Evolutionary conservation across 345 rosid species (phyloP), one percentile per base, ranked within the genome.

Genomic region (Psidium friedrichsthalianum): DNA sequence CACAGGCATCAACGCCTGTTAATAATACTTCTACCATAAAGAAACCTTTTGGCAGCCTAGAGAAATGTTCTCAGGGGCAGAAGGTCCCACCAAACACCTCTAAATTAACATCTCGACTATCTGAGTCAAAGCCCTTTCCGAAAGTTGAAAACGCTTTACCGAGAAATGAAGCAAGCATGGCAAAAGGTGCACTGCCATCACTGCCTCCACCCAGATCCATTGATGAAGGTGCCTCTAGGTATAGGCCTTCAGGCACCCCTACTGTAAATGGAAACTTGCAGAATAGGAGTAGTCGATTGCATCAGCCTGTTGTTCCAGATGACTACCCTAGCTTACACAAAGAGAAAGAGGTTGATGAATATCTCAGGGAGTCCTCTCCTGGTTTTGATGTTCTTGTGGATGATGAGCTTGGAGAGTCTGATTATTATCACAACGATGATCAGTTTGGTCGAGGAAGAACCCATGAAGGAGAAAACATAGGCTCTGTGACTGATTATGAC

Each of bases 331-430:
- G 78, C 78, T 32, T 90, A 85, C 94, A 90, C 85, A 90, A 89
- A 83, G 94, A 89, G 47, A 95, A 91, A 93, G 98, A 95, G 27
- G 53, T 89, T 36, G 96, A 95, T 82, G 98, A 97, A 36, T 86
- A 87, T 76, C 82, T 93, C 84, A 93, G 94, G 91, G 98, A 97
- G 87, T 95, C 98, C 12, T 95, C 98, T 88, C 99, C 99, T 87
- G 99, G 96, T 61, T 93, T 95, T 90, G 98, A 97, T 92, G 99
- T 97, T 88, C 98, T 97, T 86, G 99, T 97, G 88, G 98, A 95
- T 84, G 94, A 94, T 88, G 98, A 97, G 87, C 88, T 89, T 22
- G 78, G 93, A 85, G 95, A 92, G 64, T 84, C 95, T 85, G 95
- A 94, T 86, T 96, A 92, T 87, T 95, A 91, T 87, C 96, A 88